Base-by-base conservation (phyloP, 768 basidiomycete genomes). In the Fomitopsis serialis region DNA sequence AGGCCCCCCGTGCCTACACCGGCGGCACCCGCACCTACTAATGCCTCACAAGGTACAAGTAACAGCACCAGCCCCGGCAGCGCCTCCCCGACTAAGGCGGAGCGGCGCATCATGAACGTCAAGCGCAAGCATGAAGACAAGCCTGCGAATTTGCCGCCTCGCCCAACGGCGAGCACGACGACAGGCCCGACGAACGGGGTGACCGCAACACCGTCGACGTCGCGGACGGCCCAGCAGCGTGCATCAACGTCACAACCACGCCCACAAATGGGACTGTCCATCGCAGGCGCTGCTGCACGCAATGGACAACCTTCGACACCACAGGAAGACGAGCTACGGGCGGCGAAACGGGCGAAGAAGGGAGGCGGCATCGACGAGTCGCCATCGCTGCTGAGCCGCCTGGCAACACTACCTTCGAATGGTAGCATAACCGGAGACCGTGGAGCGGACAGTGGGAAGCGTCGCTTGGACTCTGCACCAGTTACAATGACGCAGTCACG, bases 341-440 rank as follows among this genome's bases (percentile, higher is more conserved):
- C 55, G 22, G 50, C 58, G n/a, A 59, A 59, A 43, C 35, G 58
- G 5, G 52, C 48, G 42, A 52, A 51, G 47, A 50, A 40, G 15
- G 45, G 45, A 8, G 50, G 50, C n/a, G 55, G 24, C 7, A 45
- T 32, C 17, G 50, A 45, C 21, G 52, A 42, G 34, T 13, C 54
- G 5, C 64, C 62, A 8, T 63, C 64, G 2, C 53, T 66, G 5
- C 63, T 66, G 42, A 64, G 61, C 48, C 65, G 65, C 7, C 51
- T 66, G 12, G 55, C 45, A 8, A 13, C 55, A 1, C 43, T 50
- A 0, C 21, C 51, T 19, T 19, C 51, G 11, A 58, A 57, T 36
- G 54, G 53, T n/a, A 52, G 32, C 32, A 32, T 32, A 32, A 6
- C 29, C 29, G 29, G 46, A 12, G 8, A 34, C 42, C 21, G 29